phyloP scores from a whole-genome alignment of 1,284 basidiomycete species.

The Melampsora americana region DNA sequence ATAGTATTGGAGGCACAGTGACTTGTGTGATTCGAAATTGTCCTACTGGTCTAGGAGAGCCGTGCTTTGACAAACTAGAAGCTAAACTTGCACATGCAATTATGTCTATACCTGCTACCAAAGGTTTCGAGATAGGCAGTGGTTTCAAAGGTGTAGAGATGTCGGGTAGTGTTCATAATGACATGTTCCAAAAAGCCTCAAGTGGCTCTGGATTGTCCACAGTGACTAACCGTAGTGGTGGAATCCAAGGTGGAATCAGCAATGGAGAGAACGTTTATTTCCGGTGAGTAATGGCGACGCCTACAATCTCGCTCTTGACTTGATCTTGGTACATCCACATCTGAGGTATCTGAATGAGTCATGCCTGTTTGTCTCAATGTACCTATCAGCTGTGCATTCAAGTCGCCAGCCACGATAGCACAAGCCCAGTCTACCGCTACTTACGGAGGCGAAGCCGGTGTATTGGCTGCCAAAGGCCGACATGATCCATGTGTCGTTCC shows the following conservation, averaged over 20 bases:
- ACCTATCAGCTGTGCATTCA: constrained; percentile 79
- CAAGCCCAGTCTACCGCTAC: constrained; percentile 84
- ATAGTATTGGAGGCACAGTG: constrained; percentile 95
- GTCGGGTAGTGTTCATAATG: constrained; percentile 89
- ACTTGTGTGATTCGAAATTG: constrained; percentile 91
- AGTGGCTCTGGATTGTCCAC: constrained; percentile 73
- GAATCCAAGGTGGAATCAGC: constrained; percentile 94
- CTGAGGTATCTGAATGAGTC: too few relatives aligned
- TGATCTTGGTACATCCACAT: neutral
- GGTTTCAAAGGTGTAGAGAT: constrained; percentile 96
- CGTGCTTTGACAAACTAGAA: constrained; percentile 98
- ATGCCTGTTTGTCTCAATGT: constrained; percentile 14
- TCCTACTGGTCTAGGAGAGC: constrained; percentile 89
- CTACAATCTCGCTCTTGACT: neutral
- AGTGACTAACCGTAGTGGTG: constrained; percentile 90
- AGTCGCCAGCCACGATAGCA: constrained; percentile 95
- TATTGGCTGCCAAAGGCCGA: constrained; percentile 82
- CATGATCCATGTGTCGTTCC: constrained; percentile 99
- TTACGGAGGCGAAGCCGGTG: constrained; percentile 85
- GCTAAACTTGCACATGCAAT: constrained; percentile 95
- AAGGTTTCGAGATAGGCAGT: constrained; percentile 95
- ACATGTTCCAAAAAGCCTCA: constrained; percentile 70
- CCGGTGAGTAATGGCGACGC: constrained; percentile 60
- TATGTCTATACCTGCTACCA: constrained; percentile 97
- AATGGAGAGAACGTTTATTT: constrained; percentile 99